phyloP scores from a whole-genome alignment of 78 protist species.

The Tieghemostelium lacteum region DNA sequence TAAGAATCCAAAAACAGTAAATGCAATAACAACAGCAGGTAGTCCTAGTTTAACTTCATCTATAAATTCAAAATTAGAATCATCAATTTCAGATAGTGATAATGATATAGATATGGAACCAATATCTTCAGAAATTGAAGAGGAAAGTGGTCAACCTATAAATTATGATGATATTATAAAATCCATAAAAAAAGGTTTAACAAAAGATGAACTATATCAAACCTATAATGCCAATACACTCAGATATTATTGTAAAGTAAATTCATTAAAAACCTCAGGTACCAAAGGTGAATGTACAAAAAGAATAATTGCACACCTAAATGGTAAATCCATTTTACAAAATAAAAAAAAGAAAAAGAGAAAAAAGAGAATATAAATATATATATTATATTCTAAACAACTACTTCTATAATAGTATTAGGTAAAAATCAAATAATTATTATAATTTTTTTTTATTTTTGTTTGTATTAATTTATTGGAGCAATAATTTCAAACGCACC shows the following conservation, averaged over 20 bases:
- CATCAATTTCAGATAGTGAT: neutral
- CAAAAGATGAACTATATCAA: conserved; percentile 15
- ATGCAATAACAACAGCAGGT: neutral
- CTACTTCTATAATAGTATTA: no score
- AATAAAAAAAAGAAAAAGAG: no score
- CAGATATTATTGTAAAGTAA: conserved; percentile 36
- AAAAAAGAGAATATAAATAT: no score
- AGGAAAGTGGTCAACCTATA: neutral
- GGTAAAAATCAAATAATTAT: no score
- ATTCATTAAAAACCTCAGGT: conserved; percentile 31
- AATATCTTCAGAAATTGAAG: neutral
- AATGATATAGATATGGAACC: neutral
- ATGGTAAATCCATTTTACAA: no score
- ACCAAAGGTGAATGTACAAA: conserved; percentile 26
- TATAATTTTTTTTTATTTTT: conserved; percentile 5
- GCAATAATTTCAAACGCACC: conserved; percentile 61
- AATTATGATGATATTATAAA: no score
- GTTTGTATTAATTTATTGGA: conserved; percentile 20
- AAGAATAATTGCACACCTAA: conserved; percentile 46
- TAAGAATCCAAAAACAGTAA: neutral
- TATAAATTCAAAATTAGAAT: neutral
- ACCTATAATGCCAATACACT: conserved; percentile 8
- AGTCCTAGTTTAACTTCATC: no score
- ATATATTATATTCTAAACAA: no score
- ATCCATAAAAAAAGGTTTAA: conserved; percentile 46